phyloP scores from a whole-genome alignment of 345 rosid species.

The Pistacia vera region DNA sequence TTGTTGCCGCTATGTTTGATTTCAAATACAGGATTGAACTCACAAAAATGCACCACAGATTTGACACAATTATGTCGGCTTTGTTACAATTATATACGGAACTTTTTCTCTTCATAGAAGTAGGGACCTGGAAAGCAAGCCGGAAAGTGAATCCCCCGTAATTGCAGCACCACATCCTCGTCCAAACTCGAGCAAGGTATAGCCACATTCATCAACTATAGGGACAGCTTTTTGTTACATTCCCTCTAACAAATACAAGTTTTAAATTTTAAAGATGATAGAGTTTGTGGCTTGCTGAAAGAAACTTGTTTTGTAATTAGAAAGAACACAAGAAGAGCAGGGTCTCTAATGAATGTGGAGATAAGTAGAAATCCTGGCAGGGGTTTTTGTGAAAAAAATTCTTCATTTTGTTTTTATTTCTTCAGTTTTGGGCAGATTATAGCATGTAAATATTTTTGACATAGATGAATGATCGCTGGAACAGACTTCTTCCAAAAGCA shows the following conservation, averaged over 20 bases:
- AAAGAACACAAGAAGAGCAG: background rate
- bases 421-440: background rate
- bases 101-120: constrained; percentile 94
- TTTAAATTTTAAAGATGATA: background rate
- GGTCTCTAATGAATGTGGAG: background rate
- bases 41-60: constrained; percentile 81
- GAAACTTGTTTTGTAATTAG: background rate
- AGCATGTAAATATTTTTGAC: constrained; percentile 1
- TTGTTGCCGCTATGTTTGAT: background rate
- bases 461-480: background rate
- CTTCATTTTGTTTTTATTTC: background rate
- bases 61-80: constrained; percentile 79
- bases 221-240: background rate
- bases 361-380: background rate
- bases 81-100: constrained; percentile 80
- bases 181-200: constrained; percentile 21
- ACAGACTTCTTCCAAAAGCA: too few relatives aligned
- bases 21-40: constrained; percentile 68
- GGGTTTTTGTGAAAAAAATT: background rate
- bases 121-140: constrained; percentile 71
- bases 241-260: background rate
- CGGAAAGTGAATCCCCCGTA: constrained; percentile 25
- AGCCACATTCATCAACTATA: background rate
- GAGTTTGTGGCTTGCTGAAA: background rate
- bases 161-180: constrained; percentile 25